A percentile compares a stretch with the other conserved stretches of the same genome.
Evolutionary conservation across 768 basidiomycete genomes (phyloP).

Genomic region (Pleurotus tuber-regium): DNA sequence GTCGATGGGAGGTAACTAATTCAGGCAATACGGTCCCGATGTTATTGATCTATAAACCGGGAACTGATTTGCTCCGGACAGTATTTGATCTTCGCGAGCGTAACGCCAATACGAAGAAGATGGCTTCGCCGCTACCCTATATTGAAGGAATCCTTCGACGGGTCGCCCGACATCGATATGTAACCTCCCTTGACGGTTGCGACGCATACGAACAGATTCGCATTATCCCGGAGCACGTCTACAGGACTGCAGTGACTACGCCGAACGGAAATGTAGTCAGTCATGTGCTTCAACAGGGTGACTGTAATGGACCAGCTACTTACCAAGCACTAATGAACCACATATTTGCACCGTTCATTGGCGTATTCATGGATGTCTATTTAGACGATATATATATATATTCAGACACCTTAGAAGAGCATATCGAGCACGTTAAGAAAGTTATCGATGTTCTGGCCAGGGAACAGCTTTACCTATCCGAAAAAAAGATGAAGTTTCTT

Average conservation of each 20-base stretch:
- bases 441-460: too few species aligned
- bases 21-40: conserved; percentile 15
- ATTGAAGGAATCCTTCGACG: conserved; percentile 33
- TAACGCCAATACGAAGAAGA: too few species aligned
- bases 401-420: too few species aligned
- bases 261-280: conserved; percentile 29
- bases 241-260: conserved; percentile 20
- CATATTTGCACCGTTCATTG: conserved; percentile 28
- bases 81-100: conserved; percentile 32
- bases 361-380: conserved; percentile 25
- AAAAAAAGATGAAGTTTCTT: too few species aligned
- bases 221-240: conserved; percentile 23
- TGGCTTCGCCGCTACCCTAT: conserved; percentile 38
- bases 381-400: conserved; percentile 36
- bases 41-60: conserved; percentile 24
- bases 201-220: conserved; percentile 39
- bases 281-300: conserved; percentile 25
- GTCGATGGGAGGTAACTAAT: too few species aligned
- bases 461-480: too few species aligned
- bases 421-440: too few species aligned
- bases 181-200: conserved; percentile 34
- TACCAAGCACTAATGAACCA: conserved; percentile 31
- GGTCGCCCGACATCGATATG: conserved; percentile 23
- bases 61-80: conserved; percentile 24
- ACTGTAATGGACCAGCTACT: too few species aligned